phyloP scores from a whole-genome alignment of 768 basidiomycete species.

The Podaxis sp. region DNA sequence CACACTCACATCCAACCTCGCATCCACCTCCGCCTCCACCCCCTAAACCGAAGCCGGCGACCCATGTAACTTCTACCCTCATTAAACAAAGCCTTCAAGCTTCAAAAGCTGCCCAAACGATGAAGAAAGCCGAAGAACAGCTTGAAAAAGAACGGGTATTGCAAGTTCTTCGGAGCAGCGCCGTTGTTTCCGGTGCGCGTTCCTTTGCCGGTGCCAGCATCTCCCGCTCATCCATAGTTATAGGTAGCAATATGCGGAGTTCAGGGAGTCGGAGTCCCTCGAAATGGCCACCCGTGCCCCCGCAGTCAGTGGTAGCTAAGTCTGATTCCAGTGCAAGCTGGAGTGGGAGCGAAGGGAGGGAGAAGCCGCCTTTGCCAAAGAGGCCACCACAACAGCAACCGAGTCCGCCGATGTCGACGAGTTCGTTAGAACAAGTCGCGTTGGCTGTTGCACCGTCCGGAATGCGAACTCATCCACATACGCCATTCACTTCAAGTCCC shows the following conservation, averaged over 20 bases:
- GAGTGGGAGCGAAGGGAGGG: not conserved
- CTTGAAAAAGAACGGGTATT: constrained; percentile 70
- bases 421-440: constrained; percentile 47
- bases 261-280: constrained; percentile 13
- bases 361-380: constrained; percentile 30
- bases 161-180: constrained; percentile 68
- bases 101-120: constrained; percentile 63
- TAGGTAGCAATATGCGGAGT: constrained; percentile 29
- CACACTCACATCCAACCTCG: constrained; percentile 11
- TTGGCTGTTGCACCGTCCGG: constrained; percentile 26
- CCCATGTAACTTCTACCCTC: constrained; percentile 59
- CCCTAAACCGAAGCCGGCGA: constrained; percentile 17
- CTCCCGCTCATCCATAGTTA: constrained; percentile 31
- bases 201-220: constrained; percentile 29
- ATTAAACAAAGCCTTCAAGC: constrained; percentile 76
- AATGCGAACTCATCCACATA: constrained; percentile 8
- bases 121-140: constrained; percentile 67
- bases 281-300: constrained; percentile 15
- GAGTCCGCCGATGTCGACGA: constrained; percentile 40
- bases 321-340: constrained; percentile 10
- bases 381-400: constrained; percentile 27
- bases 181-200: constrained; percentile 31
- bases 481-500: constrained; percentile 14
- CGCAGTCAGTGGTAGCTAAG: not conserved
- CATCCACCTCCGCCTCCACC: constrained; percentile 16